Evolutionary conservation across 352 stramenopile genomes (phyloP).

Genomic region (Pythium aphanidermatum): DNA sequence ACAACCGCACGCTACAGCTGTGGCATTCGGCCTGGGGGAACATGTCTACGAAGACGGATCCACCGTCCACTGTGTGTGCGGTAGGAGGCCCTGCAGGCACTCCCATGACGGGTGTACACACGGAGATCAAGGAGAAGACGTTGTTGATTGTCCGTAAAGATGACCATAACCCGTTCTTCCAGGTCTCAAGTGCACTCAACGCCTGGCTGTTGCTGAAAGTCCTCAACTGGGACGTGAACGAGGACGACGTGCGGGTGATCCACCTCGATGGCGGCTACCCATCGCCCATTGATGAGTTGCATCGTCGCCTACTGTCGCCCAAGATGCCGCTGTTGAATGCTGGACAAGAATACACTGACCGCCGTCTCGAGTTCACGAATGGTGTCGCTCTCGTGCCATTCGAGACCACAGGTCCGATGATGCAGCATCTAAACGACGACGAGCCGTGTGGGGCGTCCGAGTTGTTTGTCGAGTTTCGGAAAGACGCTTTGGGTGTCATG

Average conservation of each 20-base stretch:
- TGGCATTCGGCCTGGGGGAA: constrained; percentile 3
- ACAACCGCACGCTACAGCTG: constrained; percentile 3
- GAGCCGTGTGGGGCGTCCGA: constrained; percentile 51
- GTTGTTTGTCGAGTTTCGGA: constrained; percentile 46
- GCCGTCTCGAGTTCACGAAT: constrained; percentile 26
- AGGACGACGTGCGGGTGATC: constrained; percentile 14
- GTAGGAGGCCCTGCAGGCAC: neutral
- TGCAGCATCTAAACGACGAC: constrained; percentile 60
- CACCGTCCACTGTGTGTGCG: constrained; percentile 5
- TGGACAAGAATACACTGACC: constrained; percentile 15
- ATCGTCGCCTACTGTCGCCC: constrained; percentile 16
- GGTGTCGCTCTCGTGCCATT: constrained; percentile 45
- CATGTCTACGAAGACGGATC: neutral
- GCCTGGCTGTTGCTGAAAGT: constrained; percentile 20
- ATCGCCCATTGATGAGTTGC: constrained; percentile 19
- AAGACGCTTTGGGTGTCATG: constrained; percentile 4
- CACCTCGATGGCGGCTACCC: constrained; percentile 24
- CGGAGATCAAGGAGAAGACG: constrained; percentile 14
- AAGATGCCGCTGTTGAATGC: constrained; percentile 10
- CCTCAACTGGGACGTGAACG: constrained; percentile 13
- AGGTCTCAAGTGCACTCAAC: constrained; percentile 23
- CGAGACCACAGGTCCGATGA: constrained; percentile 49
- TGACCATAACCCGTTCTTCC: constrained; percentile 35
- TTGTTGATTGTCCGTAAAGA: constrained; percentile 25
- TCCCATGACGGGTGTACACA: neutral